Base-by-base conservation (phyloP, 768 basidiomycete genomes). In the Boletus subparvulus region DNA sequence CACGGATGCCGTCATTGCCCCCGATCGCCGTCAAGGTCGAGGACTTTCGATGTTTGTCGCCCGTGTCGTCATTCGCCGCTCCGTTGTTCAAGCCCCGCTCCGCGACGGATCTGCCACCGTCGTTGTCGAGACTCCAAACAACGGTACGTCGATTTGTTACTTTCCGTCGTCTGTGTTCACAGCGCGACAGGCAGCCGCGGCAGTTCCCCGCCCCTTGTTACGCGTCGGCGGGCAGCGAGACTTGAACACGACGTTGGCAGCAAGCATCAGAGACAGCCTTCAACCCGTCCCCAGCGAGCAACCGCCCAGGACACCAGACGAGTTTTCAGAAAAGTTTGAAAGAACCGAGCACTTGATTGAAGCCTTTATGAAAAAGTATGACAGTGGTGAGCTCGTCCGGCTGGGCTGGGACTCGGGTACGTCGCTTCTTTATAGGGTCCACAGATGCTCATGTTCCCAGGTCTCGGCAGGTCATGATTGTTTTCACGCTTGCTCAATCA, bases 1-100 rank as follows among this genome's bases (percentile, higher is more conserved):
- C 53, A 24, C 53, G 69, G 16, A 37, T 62, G 35, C 60, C 35
- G 17, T 73, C 72, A n/a, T 47, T 73, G 32, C 70, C 70, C 0
- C 64, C 66, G 26, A 73, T 71, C 35, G 66, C 64, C 10, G 59
- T 73, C 47, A 71, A 71, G 54, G 28, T 58, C 12, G 70, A 71
- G n/a, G 68, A 68, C 0, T 1, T 24, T 13, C 46, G 46, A 42
- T 53, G 37, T 28, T 13, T 52, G 2, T 57, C 48, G 0, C 58
- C 59, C 17, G 30, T 52, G 30, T 45, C 45, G 32, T 39, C 52
- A 33, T 11, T 35, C 13, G 1, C 0, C 21, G 26, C 47, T 16
- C 36, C 52, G 24, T 44, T 32, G 26, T 24, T 12, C 13, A 16
- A 21, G 21, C 21, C 21, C 21, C 21, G 21, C 21, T 21, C 21